Percentiles rank a stretch among this genome's conserved stretches.
Conservation (phyloP, 2,329 filamentous ascomycete genomes). For the Fusarium sp. region DNA sequence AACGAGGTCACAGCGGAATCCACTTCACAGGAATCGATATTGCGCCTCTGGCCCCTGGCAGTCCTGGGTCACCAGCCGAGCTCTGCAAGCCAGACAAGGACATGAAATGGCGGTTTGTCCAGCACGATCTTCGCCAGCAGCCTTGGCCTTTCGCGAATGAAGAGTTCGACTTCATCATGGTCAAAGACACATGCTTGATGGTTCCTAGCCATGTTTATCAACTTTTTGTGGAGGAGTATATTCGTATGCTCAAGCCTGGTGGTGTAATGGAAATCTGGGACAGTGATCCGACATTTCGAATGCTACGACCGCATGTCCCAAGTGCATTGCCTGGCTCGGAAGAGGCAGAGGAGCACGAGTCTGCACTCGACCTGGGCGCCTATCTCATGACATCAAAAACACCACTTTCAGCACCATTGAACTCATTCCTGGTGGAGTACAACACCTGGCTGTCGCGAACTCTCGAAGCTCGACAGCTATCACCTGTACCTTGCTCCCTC, state of each 20-base stretch:
- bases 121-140: slow-evolving; percentile 83
- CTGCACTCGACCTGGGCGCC: slow-evolving; percentile 79
- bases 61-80: slow-evolving; percentile 50
- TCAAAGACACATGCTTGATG: slow-evolving; percentile 84
- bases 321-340: slow-evolving; percentile 57
- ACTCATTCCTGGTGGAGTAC: slow-evolving; percentile 85
- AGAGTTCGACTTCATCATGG: slow-evolving; percentile 90
- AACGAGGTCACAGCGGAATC: slow-evolving; percentile 77
- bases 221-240: slow-evolving; percentile 76
- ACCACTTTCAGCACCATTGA: slow-evolving; percentile 84
- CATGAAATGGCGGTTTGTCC: slow-evolving; percentile 90
- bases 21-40: slow-evolving; percentile 89
- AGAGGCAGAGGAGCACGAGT: slow-evolving; percentile 71
- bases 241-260: slow-evolving; percentile 82
- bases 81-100: slow-evolving; percentile 74
- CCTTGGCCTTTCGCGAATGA: slow-evolving; percentile 85
- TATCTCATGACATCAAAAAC: slow-evolving; percentile 89
- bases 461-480: slow-evolving; percentile 79
- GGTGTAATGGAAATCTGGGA: slow-evolving; percentile 93
- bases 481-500: slow-evolving; percentile 82
- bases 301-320: slow-evolving; percentile 83
- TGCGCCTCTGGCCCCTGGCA: slow-evolving; percentile 74
- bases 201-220: slow-evolving; percentile 73
- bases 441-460: slow-evolving; percentile 86
- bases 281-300: slow-evolving; percentile 86